Base-by-base conservation (phyloP, 2,329 filamentous ascomycete species). In the Aspergillus novofumigatus region DNA sequence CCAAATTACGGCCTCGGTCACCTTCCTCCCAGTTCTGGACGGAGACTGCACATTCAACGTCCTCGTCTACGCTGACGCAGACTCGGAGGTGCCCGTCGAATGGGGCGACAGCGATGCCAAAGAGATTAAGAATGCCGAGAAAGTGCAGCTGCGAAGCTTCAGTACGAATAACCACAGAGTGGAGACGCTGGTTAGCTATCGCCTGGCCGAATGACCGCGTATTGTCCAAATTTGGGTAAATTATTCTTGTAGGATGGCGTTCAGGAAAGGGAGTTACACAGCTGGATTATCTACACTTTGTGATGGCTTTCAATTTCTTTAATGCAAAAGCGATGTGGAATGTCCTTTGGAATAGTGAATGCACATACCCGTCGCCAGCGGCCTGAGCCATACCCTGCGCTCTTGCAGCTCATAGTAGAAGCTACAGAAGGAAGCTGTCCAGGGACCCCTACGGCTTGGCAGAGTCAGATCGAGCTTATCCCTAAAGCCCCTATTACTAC, bases 11-110 rank as follows among this genome's bases (percentile, higher is more conserved):
- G 94, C 94, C 1, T 96, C 91, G 0, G 94, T 99, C 54, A 97
- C 94, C 0, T 99, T 99, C 73, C 80, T 99, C 11, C 94, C 94
- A 0, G 92, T 97, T 78, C 84, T 99, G 5, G 87, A 91, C 60
- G 92, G 92, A 44, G 90, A 96, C 74, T 99, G 93, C 81, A 97
- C 94, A 10, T 99, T 99, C 81, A 99, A 99, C 70, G 93, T 99
- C 50, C 83, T 99, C 44, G 94, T 99, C 3, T 99, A 99, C 72
- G 94, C 94, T 53, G 93, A 99, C 72, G 92, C 92, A 20, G 92
- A 97, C 75, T 94, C 90, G 57, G 93, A 97, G 50, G 94, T 99
- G 14, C 94, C 94, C 3, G 88, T 99, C 57, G 94, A 99, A 75
- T 99, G 94, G 94, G 94, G 94, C 49, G 94, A 99, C 77, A 96